Base-by-base conservation (phyloP, 306 rosid species). In the Medicago lupulina region DNA sequence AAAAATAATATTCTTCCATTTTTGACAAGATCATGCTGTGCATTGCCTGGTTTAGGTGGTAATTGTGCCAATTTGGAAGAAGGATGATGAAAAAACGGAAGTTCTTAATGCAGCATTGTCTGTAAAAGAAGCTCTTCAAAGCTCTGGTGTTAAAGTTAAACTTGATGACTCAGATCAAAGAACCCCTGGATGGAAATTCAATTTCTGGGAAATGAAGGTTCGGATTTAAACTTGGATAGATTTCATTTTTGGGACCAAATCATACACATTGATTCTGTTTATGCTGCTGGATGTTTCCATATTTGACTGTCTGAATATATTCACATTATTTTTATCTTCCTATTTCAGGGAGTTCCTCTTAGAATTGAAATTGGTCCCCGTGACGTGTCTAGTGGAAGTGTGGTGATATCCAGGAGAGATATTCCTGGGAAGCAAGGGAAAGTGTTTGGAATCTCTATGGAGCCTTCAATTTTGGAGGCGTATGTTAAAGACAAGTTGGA, bases 181-280 rank as follows among this genome's bases (percentile, higher is more conserved):
- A 88, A 95, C 98, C 71, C 97, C 97, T 8, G 98, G 98, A 57
- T 95, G 99, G 99, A 95, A 95, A 84, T 95, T 90, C 85, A 95
- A 92, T 87, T 95, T 89, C 89, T 95, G 97, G 99, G 99, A 95
- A 86, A 95, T 95, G 97, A 92, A 95, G 97, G 97, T 95, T 71
- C 73, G 82, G 53, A 72, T 47, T 70, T 67, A 23, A 65, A 70
- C 72, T 67, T 79, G 39, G 60, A 64, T 51, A 39, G 60, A 40
- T 23, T 23, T 77, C 1, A 8, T 44, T 69, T 69, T 51, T 12
- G 51, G 61, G 67, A 50, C 47, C 72, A 38, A 49, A 62, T 16
- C 43, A n/a, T 39, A 28, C 15, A 9, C 49, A 43, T 71, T 75
- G 53, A 10, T 66, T 82, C 73, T 71, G 25, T 54, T 66, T 16